Conservation (phyloP, 148 eudicot species). For the Rhododendron mucronatum region DNA sequence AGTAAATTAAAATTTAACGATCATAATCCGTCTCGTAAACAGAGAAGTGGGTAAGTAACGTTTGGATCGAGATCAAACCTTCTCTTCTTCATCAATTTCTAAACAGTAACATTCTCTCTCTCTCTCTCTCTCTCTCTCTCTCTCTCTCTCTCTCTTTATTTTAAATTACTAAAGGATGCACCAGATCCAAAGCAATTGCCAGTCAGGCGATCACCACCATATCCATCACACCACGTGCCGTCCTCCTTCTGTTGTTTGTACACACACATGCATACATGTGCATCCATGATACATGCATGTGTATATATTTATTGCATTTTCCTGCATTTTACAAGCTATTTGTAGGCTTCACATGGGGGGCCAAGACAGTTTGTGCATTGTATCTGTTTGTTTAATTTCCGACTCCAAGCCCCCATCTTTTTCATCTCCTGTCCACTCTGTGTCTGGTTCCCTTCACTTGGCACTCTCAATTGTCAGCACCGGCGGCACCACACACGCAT, state of each 20-base stretch:
- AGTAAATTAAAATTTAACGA: neutral
- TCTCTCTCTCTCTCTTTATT: neutral
- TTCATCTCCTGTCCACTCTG: neutral
- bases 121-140: neutral
- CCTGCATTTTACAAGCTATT: neutral
- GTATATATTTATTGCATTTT: neutral
- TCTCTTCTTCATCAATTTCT: neutral
- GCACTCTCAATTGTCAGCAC: neutral
- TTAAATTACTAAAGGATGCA: neutral
- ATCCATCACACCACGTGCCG: neutral
- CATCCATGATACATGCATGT: neutral
- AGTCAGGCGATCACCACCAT: neutral
- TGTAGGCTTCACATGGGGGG: neutral
- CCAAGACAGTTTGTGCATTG: neutral
- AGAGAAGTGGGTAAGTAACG: slow-evolving; percentile 1
- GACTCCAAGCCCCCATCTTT: neutral
- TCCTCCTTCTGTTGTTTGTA: neutral
- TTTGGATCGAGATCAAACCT: neutral
- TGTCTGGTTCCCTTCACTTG: neutral
- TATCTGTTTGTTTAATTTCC: neutral
- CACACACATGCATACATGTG: neutral
- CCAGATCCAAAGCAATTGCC: neutral
- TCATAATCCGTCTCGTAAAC: neutral
- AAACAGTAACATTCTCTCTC: neutral
- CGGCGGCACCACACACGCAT: neutral